Base-by-base conservation (phyloP, 768 basidiomycete genomes). In the Lentinula lateritia region DNA sequence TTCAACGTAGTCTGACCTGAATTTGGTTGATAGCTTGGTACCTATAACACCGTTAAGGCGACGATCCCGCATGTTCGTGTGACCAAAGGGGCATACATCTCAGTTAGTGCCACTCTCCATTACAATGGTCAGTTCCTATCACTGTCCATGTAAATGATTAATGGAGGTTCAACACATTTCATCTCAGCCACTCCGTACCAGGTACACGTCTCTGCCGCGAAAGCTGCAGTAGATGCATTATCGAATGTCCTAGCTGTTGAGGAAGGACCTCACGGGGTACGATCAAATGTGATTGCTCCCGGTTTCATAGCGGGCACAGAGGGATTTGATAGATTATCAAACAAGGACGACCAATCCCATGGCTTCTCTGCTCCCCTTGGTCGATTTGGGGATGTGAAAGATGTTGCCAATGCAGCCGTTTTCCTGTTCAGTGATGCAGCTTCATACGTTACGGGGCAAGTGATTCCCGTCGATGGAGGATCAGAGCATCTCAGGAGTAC, bases 41-140 rank as follows among this genome's bases (percentile, higher is more conserved):
- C 93, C 4, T 98, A 85, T 77, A 89, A 97, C 75, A 98, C 95
- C 5, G 82, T 97, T 74, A 98, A 98, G 71, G 95, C 94, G 0
- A 97, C 95, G 1, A 74, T 97, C 18, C 78, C 80, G 1, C 32
- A 52, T 52, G 50, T 52, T 52, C 50, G 50, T n/a, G 32, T 32
- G 15, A 15, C 32, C n/a, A 82, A 83, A 64, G 96, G 95, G 36
- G 77, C 92, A 2, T 97, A 94, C 72, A 83, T 98, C 59, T 90
- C 93, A 66, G 90, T 97, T 67, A 92, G 90, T 65, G 90, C 93
- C 4, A 95, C 90, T 10, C 72, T 98, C 50, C 96, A 98, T 74
- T 91, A 93, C 74, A 80, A 74, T 58, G 92, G 92, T 90, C 64
- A 4, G 38, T 59, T 53, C 59, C 34, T 34, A 8, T 63, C 13